Percentiles rank a stretch among this genome's conserved stretches.
phyloP scores from a whole-genome alignment of 2,329 filamentous ascomycete species.

The Neonectria magnoliae region DNA sequence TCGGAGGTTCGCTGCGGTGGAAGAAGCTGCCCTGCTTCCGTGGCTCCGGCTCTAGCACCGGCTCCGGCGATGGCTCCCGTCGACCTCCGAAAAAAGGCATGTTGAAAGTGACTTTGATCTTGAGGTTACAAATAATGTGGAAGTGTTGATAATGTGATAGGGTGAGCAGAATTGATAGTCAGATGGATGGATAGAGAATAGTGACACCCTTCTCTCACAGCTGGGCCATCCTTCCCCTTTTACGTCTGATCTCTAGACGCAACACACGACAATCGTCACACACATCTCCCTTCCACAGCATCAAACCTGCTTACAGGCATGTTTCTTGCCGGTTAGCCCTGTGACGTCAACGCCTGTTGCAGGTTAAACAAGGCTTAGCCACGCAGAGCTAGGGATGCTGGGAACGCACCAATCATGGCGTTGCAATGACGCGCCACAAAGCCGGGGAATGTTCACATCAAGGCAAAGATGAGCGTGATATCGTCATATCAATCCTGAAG shows the following conservation, averaged over 20 bases:
- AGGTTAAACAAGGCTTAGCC: slow-evolving; percentile 4
- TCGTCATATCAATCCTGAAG: slow-evolving; percentile 6
- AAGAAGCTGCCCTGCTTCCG: slow-evolving; percentile 15
- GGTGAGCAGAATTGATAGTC: not conserved
- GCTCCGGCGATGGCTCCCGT: slow-evolving; percentile 43
- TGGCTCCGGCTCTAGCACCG: slow-evolving; percentile 31
- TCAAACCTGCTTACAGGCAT: slow-evolving; percentile 24
- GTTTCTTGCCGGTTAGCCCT: slow-evolving; percentile 16
- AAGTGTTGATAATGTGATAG: not conserved
- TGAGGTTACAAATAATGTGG: not conserved
- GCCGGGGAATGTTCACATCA: not conserved
- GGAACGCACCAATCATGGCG: slow-evolving; percentile 4
- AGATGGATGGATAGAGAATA: not conserved
- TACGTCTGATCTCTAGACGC: not conserved
- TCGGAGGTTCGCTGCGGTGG: slow-evolving; percentile 42
- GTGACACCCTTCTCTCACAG: not conserved
- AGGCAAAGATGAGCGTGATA: slow-evolving; percentile 6
- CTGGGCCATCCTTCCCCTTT: not conserved
- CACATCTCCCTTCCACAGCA: not conserved
- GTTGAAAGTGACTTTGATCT: slow-evolving; percentile 14
- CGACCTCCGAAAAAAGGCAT: slow-evolving; percentile 48
- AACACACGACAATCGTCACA: not conserved
- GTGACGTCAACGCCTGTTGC: slow-evolving; percentile 35
- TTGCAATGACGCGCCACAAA: slow-evolving; percentile 15
- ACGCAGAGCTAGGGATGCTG: not conserved